Conservation (phyloP, 306 rosid genomes). For the Vigna angularis region DNA sequence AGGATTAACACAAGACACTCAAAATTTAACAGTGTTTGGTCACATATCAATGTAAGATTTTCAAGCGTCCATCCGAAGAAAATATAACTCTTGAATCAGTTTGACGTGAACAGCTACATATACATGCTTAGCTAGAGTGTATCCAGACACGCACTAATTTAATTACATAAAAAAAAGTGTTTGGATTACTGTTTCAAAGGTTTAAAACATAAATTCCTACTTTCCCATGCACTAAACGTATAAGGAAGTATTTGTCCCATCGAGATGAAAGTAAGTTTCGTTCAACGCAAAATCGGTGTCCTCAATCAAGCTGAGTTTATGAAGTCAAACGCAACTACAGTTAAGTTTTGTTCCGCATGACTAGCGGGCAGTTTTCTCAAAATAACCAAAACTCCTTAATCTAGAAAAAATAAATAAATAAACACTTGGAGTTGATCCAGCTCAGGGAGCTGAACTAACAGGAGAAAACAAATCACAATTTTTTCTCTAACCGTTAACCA, state of each 20-base stretch:
- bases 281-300: neutral
- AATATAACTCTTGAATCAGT: neutral
- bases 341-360: constrained; percentile 10
- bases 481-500: neutral
- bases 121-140: neutral
- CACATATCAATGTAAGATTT: neutral
- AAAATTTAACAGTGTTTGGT: neutral
- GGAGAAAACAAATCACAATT: constrained; percentile 3
- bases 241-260: too few species aligned
- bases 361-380: neutral
- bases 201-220: too few species aligned
- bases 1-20: neutral
- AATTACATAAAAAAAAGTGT: neutral
- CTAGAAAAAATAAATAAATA: neutral
- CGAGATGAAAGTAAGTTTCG: too few species aligned
- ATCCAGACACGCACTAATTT: neutral
- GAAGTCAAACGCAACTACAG: neutral
- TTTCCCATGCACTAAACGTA: too few species aligned
- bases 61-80: neutral
- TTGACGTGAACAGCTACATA: neutral
- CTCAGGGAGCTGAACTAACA: constrained; percentile 30
- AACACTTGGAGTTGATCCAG: constrained; percentile 25
- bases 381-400: constrained; percentile 7
- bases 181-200: too few species aligned
- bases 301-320: constrained; percentile 21